Base-by-base conservation (phyloP, 2,329 filamentous ascomycete species). In the Pyrenophora teres region DNA sequence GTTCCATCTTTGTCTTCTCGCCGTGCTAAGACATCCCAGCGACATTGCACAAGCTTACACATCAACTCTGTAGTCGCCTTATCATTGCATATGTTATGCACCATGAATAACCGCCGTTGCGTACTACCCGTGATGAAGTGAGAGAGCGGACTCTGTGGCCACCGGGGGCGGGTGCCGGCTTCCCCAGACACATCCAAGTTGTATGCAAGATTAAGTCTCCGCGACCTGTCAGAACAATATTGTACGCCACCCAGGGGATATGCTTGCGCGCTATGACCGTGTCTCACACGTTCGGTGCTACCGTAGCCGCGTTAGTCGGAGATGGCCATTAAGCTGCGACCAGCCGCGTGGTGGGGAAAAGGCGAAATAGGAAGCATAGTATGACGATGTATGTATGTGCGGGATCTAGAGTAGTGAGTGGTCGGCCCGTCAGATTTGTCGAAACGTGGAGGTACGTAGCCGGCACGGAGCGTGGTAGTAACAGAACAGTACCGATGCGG, bases 151-250 rank as follows among this genome's bases (percentile, higher is more conserved):
- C 60, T 39, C 38, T 54, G 54, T 52, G 21, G 30, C 51, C 25
- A 41, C 23, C 51, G 55, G 60, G 38, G 10, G 52, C 63, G 63
- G 63, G 27, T 58, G 52, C 32, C 35, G 32, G 31, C 65, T 54
- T 64, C 63, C 59, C 59, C 57, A 59, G 16, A 51, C 32, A 42
- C 13, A 51, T 50, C 38, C 37, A 40, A 46, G 31, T 46, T 30
- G 27, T 50, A 52, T 46, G 44, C 39, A 40, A 44, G 42, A 52
- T 40, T 46, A n/a, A 39, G 21, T 42, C 46, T 54, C 48, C 37
- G 45, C 53, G 43, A 60, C 40, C 56, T 63, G 56, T 63, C 56
- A 50, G 39, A 31, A 44, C 40, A 33, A 19, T 40, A 40, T 43
- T 40, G 39, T 40, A 21, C 40, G 46, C 48, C 40, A 47, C 16